Conservation (phyloP, 139 green algal genomes). For the Chlamydomonas incerta region DNA sequence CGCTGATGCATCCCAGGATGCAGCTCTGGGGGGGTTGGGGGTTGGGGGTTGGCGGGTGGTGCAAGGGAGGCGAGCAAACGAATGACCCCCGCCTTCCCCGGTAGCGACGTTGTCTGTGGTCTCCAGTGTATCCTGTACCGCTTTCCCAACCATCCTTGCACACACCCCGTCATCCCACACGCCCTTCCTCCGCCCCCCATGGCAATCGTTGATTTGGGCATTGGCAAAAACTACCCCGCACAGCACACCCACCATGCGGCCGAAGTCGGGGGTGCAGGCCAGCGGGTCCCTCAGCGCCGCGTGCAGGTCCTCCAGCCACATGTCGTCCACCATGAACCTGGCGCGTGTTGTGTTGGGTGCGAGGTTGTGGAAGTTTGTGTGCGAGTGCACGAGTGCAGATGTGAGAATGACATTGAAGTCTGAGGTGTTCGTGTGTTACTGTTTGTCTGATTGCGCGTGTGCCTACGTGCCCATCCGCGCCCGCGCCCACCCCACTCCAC, state of each 20-base stretch:
- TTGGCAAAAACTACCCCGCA: too few species aligned
- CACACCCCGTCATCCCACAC: too few species aligned
- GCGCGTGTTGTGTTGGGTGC: background rate
- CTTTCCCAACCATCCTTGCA: too few species aligned
- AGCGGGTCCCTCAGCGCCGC: constrained; percentile 11
- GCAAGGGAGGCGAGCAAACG: too few species aligned
- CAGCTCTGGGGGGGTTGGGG: background rate
- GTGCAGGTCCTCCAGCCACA: constrained; percentile 38
- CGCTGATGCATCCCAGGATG: constrained; percentile 30
- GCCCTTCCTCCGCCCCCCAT: too few species aligned
- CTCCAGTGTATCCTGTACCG: too few species aligned
- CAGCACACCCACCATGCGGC: background rate
- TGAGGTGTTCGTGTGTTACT: too few species aligned
- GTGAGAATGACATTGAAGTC: too few species aligned
- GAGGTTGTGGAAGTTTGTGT: background rate
- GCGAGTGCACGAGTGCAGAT: background rate
- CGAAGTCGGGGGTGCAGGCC: constrained; percentile 12
- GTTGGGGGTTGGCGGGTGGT: too few species aligned
- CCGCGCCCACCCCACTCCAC: background rate
- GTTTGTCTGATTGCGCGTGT: background rate
- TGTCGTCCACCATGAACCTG: constrained; percentile 43
- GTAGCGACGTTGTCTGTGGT: too few species aligned
- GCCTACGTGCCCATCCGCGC: background rate
- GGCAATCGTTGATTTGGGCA: too few species aligned
- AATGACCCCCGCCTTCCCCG: too few species aligned